Base-by-base conservation (phyloP, 2,329 filamentous ascomycete genomes). In the Neophaeococcomyces aloes region DNA sequence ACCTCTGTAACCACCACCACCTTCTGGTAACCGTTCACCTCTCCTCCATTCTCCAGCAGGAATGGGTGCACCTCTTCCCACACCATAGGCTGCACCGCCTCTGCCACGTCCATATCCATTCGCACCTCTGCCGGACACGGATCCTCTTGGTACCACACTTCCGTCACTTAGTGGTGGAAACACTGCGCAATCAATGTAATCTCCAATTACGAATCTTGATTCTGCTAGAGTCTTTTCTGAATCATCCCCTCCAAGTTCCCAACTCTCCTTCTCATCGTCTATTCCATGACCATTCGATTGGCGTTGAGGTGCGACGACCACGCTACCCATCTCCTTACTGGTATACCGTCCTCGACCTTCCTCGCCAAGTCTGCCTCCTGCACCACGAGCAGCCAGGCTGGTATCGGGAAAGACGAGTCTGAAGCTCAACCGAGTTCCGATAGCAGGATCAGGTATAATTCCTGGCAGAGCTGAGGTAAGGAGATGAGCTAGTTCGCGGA, bases 371-470 rank as follows among this genome's bases (percentile, higher is more conserved):
- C 49, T 40, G 11, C 51, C 49, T 11, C 53, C 39, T 4, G 50
- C 47, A 54, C 62, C 21, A 56, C 61, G 51, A 43, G 65, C 57
- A 47, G 69, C 61, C 34, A 62, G 63, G 40, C 70, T 65, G 18
- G 83, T 76, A 62, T 94, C 86, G 1, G 84, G 83, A 60, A 83
- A 94, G 42, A 95, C 78, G 14, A 94, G 75, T 37, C 88, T 82
- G 65, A 91, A 96, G 48, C 78, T 79, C n/a, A 95, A 72, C 42
- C 89, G 79, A 7, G 87, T 89, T 48, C 89, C 88, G 31, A 87
- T 74, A 5, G 81, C 76, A 0, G 84, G 84, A 29, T 73, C 69
- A 1, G 87, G 86, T 2, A 94, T 74, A 15, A 86, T 66, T 2
- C 70, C 65, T 0, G 84, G 82, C 1, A 85, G 70, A 1, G 81